Evolutionary conservation across 2,329 filamentous ascomycete genomes (phyloP).

Genomic region (Helminthosporium solani): DNA sequence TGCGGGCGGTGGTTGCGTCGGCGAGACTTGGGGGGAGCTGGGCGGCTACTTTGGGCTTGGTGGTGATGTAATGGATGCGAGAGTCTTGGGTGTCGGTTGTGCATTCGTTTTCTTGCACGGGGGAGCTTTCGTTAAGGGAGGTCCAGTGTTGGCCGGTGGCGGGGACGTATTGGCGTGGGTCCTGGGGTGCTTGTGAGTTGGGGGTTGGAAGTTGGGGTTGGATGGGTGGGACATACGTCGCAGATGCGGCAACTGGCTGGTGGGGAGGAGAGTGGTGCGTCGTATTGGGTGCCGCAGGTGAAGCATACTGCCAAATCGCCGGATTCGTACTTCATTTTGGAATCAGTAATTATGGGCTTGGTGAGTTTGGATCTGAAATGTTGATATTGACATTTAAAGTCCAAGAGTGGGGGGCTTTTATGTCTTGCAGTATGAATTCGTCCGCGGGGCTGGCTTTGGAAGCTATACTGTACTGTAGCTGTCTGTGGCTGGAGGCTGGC

Average conservation of each 20-base stretch:
- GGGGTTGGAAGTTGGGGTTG: neutral
- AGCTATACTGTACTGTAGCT: neutral
- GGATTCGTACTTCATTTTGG: constrained; percentile 30
- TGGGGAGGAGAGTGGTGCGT: constrained; percentile 50
- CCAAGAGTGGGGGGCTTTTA: constrained; percentile 3
- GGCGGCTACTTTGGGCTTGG: constrained; percentile 30
- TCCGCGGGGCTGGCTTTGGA: neutral
- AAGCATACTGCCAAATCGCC: constrained; percentile 60
- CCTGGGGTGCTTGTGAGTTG: constrained; percentile 35
- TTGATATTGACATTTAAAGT: neutral
- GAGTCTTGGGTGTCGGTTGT: constrained; percentile 49
- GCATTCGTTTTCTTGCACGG: constrained; percentile 57
- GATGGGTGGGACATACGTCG: constrained; percentile 53
- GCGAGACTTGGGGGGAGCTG: constrained; percentile 22
- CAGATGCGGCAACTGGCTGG: constrained; percentile 67
- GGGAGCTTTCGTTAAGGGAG: constrained; percentile 51
- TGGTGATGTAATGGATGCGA: constrained; percentile 48
- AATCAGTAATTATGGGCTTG: neutral
- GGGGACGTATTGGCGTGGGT: constrained; percentile 68
- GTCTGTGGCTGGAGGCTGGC: neutral
- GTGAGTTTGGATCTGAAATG: neutral
- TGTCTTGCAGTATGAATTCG: neutral
- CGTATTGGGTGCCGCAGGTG: constrained; percentile 71
- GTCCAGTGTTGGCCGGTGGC: constrained; percentile 66
- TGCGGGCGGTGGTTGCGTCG: constrained; percentile 41